Conservation (phyloP, 2,329 filamentous ascomycete species). For the Bipolaris victoriae region DNA sequence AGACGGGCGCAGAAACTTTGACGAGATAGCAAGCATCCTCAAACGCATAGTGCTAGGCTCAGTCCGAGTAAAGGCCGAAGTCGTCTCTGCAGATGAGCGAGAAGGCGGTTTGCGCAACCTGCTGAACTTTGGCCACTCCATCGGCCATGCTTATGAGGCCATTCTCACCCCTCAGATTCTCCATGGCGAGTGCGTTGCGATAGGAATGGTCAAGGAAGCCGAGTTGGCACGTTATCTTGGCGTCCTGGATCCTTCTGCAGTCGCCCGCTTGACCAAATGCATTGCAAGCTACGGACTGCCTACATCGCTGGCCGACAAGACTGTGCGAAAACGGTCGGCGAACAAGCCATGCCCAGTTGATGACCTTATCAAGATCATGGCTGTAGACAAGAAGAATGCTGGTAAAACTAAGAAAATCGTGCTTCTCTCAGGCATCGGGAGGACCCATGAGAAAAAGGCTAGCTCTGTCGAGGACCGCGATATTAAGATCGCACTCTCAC, state of each 20-base stretch:
- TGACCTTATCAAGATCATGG: constrained; percentile 88
- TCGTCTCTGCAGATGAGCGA: constrained; percentile 92
- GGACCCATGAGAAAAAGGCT: constrained; percentile 84
- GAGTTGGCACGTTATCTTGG: constrained; percentile 90
- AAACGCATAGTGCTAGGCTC: constrained; percentile 80
- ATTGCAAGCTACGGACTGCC: constrained; percentile 93
- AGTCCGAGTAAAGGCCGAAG: constrained; percentile 89
- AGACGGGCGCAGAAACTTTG: constrained; percentile 65
- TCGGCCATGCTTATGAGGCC: constrained; percentile 95
- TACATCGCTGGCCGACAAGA: constrained; percentile 81
- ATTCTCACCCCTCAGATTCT: constrained; percentile 94
- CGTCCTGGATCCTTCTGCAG: constrained; percentile 81
- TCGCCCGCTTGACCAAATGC: constrained; percentile 89
- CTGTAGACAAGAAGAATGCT: constrained; percentile 98
- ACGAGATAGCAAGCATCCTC: constrained; percentile 64
- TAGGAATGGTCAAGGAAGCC: constrained; percentile 98
- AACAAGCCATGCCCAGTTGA: constrained; percentile 89
- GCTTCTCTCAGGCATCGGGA: constrained; percentile 85
- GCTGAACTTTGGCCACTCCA: constrained; percentile 97
- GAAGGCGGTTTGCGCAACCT: constrained; percentile 94
- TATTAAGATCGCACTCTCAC: constrained; percentile 82
- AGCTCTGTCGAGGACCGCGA: constrained; percentile 86
- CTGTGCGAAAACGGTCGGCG: constrained; percentile 79
- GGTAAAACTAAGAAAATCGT: constrained; percentile 96
- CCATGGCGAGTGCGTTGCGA: constrained; percentile 93